phyloP scores from a whole-genome alignment of 305 asterid species.

The Fraxinus latifolia region DNA sequence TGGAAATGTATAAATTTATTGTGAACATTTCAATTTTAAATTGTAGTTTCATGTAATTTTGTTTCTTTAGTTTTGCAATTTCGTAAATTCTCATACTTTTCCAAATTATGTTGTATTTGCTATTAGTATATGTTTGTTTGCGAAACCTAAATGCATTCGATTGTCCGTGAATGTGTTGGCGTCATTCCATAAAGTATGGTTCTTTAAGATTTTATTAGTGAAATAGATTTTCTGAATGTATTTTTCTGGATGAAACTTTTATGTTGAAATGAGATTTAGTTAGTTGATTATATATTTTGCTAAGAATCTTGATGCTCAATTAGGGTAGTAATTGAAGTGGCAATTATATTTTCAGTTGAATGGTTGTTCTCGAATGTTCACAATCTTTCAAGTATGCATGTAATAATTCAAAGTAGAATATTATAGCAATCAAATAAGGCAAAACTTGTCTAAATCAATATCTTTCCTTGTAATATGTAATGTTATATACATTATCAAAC shows the following conservation, averaged over 20 bases:
- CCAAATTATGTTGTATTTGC: background rate
- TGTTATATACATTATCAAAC: no score
- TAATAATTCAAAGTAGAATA: background rate
- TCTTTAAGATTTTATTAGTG: background rate
- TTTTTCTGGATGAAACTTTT: background rate
- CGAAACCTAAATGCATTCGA: background rate
- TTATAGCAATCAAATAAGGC: background rate
- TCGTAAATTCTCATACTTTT: background rate
- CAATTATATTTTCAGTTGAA: background rate
- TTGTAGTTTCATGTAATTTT: background rate
- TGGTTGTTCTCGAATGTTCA: background rate
- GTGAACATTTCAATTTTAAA: background rate
- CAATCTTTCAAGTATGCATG: background rate
- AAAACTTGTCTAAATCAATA: conserved; percentile 3
- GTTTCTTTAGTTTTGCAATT: background rate
- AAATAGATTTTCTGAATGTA: no score
- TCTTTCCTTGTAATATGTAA: background rate
- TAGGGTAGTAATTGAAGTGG: background rate
- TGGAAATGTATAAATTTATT: background rate
- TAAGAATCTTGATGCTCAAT: background rate
- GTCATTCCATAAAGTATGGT: background rate
- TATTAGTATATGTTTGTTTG: background rate
- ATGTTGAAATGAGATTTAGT: background rate
- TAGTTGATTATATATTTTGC: background rate
- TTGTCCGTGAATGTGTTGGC: background rate